phyloP scores from a whole-genome alignment of 2,329 filamentous ascomycete species.

The Colletotrichum sansevieriae region DNA sequence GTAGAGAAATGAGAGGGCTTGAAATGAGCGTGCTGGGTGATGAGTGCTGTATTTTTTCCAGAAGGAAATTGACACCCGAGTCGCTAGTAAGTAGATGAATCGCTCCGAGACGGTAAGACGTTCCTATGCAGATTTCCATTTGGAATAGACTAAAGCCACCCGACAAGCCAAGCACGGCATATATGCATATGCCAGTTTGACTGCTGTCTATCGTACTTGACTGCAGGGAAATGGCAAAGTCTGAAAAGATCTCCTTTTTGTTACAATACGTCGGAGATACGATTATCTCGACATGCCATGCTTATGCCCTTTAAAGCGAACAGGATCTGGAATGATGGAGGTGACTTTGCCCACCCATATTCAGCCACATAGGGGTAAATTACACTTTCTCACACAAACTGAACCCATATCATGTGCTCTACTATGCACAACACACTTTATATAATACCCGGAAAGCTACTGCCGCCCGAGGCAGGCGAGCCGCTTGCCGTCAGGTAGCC shows the following conservation, averaged over 20 bases:
- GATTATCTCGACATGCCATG: background rate
- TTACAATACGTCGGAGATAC: conserved; percentile 2
- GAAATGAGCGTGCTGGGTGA: too few relatives aligned
- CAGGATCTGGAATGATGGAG: too few relatives aligned
- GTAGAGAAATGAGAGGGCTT: conserved; percentile 22
- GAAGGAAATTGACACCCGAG: background rate
- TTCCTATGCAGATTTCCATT: background rate
- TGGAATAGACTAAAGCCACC: background rate
- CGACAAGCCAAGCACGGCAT: conserved; percentile 2
- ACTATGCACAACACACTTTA: too few relatives aligned
- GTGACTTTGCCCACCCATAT: too few relatives aligned
- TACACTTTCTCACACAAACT: too few relatives aligned
- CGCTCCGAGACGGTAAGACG: background rate
- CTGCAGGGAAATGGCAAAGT: conserved; percentile 1
- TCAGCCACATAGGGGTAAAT: too few relatives aligned
- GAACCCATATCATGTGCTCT: too few relatives aligned
- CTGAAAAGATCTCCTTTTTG: background rate
- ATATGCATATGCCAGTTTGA: conserved; percentile 31
- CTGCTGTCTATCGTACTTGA: conserved; percentile 4
- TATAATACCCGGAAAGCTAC: too few relatives aligned
- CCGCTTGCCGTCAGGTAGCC: background rate
- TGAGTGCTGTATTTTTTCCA: background rate
- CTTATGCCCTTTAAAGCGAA: too few relatives aligned
- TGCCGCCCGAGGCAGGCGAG: too few relatives aligned
- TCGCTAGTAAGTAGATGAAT: background rate